Conservation (phyloP, 1,284 basidiomycete genomes). For the Phlebopus sp. region DNA sequence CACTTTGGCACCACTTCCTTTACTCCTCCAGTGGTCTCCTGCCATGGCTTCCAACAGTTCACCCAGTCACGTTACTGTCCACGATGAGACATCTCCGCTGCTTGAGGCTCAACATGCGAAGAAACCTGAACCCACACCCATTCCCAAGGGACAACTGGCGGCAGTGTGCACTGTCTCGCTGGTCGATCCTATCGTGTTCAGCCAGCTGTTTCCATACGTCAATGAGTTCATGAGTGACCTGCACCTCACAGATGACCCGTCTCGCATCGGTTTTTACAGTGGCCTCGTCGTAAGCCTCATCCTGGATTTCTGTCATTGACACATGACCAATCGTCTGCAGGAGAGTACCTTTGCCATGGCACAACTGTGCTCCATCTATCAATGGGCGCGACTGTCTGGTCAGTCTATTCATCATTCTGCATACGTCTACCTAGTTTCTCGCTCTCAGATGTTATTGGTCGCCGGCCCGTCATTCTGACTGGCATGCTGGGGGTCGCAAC, state of each 20-base stretch:
- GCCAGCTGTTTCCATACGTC: slow-evolving; percentile 61
- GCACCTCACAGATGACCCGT: slow-evolving; percentile 55
- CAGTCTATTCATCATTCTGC: slow-evolving; percentile 9
- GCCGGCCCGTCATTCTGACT: slow-evolving; percentile 58
- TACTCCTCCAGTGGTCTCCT: not conserved
- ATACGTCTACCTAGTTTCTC: slow-evolving; percentile 7
- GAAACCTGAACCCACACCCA: slow-evolving; percentile 35
- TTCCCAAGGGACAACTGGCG: slow-evolving; percentile 52
- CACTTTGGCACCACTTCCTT: too few species aligned
- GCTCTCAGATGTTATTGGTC: slow-evolving; percentile 50
- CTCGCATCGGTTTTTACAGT: slow-evolving; percentile 65
- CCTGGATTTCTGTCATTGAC: not conserved
- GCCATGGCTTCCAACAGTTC: slow-evolving; percentile 4
- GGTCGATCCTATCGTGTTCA: slow-evolving; percentile 62
- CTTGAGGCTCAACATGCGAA: slow-evolving; percentile 20
- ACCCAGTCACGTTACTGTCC: slow-evolving; percentile 2
- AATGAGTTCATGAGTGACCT: slow-evolving; percentile 65
- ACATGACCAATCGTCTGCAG: slow-evolving; percentile 29
- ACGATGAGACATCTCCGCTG: slow-evolving; percentile 29
- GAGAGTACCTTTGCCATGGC: slow-evolving; percentile 63
- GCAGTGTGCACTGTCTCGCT: slow-evolving; percentile 54
- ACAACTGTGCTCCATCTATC: slow-evolving; percentile 62
- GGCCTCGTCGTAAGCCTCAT: slow-evolving; percentile 52
- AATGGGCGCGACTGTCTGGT: slow-evolving; percentile 63
- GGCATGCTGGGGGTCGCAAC: slow-evolving; percentile 53